Base-by-base conservation (phyloP, 148 eudicot species). In the Cornus suecica region DNA sequence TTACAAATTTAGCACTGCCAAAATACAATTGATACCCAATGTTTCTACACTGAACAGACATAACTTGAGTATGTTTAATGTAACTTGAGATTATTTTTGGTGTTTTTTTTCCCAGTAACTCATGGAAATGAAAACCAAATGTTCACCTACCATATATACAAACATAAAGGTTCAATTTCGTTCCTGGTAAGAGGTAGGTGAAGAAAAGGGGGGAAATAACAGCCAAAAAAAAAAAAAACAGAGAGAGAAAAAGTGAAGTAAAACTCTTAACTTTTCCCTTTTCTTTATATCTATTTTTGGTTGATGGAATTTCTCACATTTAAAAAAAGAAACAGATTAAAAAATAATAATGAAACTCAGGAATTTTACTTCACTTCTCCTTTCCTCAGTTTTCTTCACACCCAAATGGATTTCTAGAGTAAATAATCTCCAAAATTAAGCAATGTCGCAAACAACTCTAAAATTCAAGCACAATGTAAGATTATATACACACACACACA, bases 81-180 rank as follows among this genome's bases (percentile, higher is more conserved):
- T 1, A 68, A 45, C 9, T 34, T 68, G 52, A 68, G 41, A 68
- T 68, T 51, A 68, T n/a, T 68, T 24, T 37, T n/a, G 34, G 16
- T 37, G 34, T 68, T 16, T 32, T 37, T 73, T 22, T 27, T 32
- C 60, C 45, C 20, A 26, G 15, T 25, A 9, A 32, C 10, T 10
- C 76, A 65, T 63, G 60, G 61, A 73, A 62, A 41, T 42, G 68
- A 63, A 26, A 73, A 37, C 45, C 27, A 25, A 67, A 20, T 64
- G 32, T 42, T 74, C 42, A 64, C 68, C 76, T 62, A 74, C 25
- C 68, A 48, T 13, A 11, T 13, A 11, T 16, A 48, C 76, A 74
- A 64, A 63, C 58, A 37, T 56, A 26, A 41, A 41, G 26, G 60
- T 22, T 9, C 27, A 64, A 10, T 18, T 64, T 27, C 34, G 29